These are phyloP conservation scores for Aegilops bicornis DNA, from an alignment of 176 grass and related monocot species.

Conservation along the genomic window DNA sequence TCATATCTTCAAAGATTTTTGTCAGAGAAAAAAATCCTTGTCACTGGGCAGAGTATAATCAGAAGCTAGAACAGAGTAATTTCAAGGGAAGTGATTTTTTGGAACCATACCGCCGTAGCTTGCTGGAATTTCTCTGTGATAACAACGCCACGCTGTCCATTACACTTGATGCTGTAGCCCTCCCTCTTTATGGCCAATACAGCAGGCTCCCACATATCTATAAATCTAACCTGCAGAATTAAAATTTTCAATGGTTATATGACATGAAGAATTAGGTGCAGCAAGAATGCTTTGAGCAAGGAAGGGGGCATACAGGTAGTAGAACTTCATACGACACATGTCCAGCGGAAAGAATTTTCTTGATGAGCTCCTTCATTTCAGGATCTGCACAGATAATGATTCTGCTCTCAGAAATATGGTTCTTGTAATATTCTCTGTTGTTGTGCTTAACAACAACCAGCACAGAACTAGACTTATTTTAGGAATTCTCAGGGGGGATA, in stretches of 20 bases:
- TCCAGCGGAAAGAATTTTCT: slow-evolving; percentile 75
- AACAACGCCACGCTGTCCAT: slow-evolving; percentile 71
- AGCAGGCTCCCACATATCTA: slow-evolving; percentile 94
- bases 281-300: not conserved
- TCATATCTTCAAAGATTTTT: not conserved
- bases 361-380: slow-evolving; percentile 79
- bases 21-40: too few relatives aligned
- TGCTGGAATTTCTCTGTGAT: slow-evolving; percentile 80
- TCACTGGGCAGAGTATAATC: not conserved
- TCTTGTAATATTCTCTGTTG: not conserved
- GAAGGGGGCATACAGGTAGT: slow-evolving; percentile 58
- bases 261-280: not conserved
- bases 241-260: not conserved
- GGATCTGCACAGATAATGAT: slow-evolving; percentile 53
- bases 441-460: not conserved
- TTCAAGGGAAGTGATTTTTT: slow-evolving; percentile 1
- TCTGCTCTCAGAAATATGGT: not conserved
- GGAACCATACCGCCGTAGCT: slow-evolving; percentile 66
- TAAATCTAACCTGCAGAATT: slow-evolving; percentile 68
- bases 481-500: slow-evolving; percentile 3
- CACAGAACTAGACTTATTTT: not conserved
- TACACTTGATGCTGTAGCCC: slow-evolving; percentile 90
- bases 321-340: slow-evolving; percentile 74
- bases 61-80: slow-evolving; percentile 9
- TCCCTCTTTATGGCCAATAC: slow-evolving; percentile 91